These are phyloP conservation scores for Malassezia cuniculi DNA, from an alignment of 1,284 basidiomycete species.

Conservation along the genomic window DNA sequence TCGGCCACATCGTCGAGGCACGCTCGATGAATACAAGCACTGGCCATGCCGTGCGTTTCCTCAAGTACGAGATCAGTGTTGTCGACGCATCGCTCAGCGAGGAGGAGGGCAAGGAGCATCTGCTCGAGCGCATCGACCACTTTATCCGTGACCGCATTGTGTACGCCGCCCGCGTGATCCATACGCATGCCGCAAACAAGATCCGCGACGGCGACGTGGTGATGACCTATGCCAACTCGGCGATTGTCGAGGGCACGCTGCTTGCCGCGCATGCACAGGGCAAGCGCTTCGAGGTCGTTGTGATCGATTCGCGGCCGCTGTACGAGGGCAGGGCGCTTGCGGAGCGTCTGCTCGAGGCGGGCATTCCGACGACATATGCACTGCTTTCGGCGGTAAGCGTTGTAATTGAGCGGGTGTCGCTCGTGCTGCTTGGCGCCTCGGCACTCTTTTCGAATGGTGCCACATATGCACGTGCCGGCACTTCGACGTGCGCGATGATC, in stretches of 20 bases:
- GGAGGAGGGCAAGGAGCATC: constrained; percentile 79
- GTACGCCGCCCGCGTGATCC: constrained; percentile 83
- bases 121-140: constrained; percentile 75
- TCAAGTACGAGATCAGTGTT: constrained; percentile 89
- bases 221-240: constrained; percentile 85
- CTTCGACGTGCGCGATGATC: constrained; percentile 90
- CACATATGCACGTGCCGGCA: constrained; percentile 84
- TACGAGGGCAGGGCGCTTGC: constrained; percentile 69
- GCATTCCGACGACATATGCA: constrained; percentile 79
- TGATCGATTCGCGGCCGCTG: constrained; percentile 87
- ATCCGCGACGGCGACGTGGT: constrained; percentile 87
- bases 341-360: constrained; percentile 56
- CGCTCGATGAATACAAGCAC: constrained; percentile 87
- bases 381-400: constrained; percentile 77
- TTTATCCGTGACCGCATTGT: constrained; percentile 90
- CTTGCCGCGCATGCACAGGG: constrained; percentile 55
- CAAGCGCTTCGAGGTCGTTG: constrained; percentile 70
- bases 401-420: constrained; percentile 63
- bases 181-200: constrained; percentile 68
- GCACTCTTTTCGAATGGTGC: constrained; percentile 88
- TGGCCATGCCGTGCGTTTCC: constrained; percentile 82
- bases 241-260: constrained; percentile 80
- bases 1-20: constrained; percentile 70
- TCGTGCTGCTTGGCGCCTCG: constrained; percentile 81
- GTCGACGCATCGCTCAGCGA: constrained; percentile 82